phyloP scores from a whole-genome alignment of 495 filamentous ascomycete genomes.

The Paragyromitra xinjiangensis region DNA sequence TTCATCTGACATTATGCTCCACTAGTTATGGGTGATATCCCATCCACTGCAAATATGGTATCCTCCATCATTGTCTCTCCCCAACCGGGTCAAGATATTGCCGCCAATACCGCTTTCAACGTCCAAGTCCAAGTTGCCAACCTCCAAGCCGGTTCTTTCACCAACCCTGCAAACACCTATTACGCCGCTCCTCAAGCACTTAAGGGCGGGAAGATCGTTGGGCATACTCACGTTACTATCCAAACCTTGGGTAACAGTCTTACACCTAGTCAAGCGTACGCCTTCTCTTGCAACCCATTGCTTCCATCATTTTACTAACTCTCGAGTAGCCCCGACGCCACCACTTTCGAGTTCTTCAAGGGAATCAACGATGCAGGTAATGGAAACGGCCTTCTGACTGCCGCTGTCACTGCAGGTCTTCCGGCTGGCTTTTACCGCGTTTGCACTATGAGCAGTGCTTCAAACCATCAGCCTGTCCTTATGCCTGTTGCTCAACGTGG shows the following conservation, averaged over 20 bases:
- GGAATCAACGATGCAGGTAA: constrained; percentile 77
- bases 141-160: constrained; percentile 62
- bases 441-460: constrained; percentile 74
- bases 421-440: constrained; percentile 72
- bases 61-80: constrained; percentile 71
- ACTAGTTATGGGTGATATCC: constrained; percentile 74
- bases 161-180: constrained; percentile 65
- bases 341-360: constrained; percentile 77
- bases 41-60: constrained; percentile 69
- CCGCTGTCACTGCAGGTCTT: constrained; percentile 70
- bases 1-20: constrained; percentile 34
- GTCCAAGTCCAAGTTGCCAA: constrained; percentile 69
- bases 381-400: constrained; percentile 67
- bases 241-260: constrained; percentile 64
- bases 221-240: constrained; percentile 77
- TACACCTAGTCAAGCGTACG: constrained; percentile 62
- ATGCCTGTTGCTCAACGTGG: constrained; percentile 82
- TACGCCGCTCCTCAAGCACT: constrained; percentile 75
- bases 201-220: constrained; percentile 67
- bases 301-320: constrained; percentile 6
- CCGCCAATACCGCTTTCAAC: constrained; percentile 65
- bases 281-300: not conserved
- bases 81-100: constrained; percentile 61
- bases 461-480: constrained; percentile 78
- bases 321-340: constrained; percentile 63